Base-by-base conservation (phyloP, 225 moss, liverwort and hornwort genomes). In the Climacium dendroides region DNA sequence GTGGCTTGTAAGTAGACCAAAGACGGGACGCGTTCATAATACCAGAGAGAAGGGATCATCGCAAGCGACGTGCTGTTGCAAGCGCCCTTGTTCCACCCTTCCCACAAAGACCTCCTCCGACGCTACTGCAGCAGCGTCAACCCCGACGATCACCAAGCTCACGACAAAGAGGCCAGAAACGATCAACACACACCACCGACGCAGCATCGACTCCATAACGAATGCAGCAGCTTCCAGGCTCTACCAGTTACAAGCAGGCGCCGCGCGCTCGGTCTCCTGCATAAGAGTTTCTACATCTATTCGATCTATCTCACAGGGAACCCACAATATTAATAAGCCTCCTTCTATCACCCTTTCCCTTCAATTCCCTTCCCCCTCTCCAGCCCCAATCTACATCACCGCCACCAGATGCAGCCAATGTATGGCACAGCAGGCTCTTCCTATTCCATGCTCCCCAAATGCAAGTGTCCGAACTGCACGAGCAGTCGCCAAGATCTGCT, bases 81-180 rank as follows among this genome's bases (percentile, higher is more conserved):
- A 69, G 50, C 16, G 70, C 80, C 17, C 50, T 29, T 37, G 74
- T 8, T 82, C 74, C 43, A 41, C 52, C 43, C 85, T 83, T 41
- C 85, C 90, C 52, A 85, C 78, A 13, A 90, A 75, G n/a, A 90
- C 79, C 88, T 91, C 90, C 76, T 86, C 82, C 35, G 82, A 61
- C 23, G 60, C 52, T 72, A 71, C 85, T 35, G 76, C 88, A 9
- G 81, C 72, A 24, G 80, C 75, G 39, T 32, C 63, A 29, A 35
- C 37, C 37, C 87, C 87, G 41, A 41, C 19, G 22, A 62, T 57
- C 83, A 74, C 45, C 82, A 73, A 18, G n/a, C 39, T 82, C 85
- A 57, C 85, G 45, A 60, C 60, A 55, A 86, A 60, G 76, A 87
- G 39, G 37, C 57, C 78, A 13, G 26, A 45, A 26, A 79, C 77